phyloP scores from a whole-genome alignment of 1,139 yeast species.

The Cylindricascospora bacillispora region DNA sequence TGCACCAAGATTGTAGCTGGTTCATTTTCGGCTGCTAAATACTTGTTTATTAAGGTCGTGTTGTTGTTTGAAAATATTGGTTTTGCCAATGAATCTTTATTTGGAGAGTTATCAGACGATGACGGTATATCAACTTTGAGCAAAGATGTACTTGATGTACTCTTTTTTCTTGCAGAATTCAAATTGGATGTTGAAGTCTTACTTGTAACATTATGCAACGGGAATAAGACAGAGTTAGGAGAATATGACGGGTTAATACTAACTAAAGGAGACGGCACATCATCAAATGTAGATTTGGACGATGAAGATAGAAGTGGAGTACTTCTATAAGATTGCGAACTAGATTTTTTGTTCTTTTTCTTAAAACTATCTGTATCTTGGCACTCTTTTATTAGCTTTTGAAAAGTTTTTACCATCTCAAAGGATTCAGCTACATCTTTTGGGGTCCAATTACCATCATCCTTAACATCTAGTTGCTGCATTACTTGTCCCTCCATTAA shows the following conservation, averaged over 20 bases:
- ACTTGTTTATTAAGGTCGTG: background rate
- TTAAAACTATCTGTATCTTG: slow-evolving; percentile 6
- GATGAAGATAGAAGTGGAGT: slow-evolving; percentile 12
- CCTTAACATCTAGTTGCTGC: slow-evolving; percentile 37
- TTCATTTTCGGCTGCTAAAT: background rate
- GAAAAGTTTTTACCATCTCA: slow-evolving; percentile 31
- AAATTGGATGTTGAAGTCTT: too few species aligned
- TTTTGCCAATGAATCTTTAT: background rate
- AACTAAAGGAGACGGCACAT: slow-evolving; percentile 19
- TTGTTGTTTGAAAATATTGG: slow-evolving; percentile 1
- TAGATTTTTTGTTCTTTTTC: slow-evolving; percentile 9
- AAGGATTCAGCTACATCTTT: slow-evolving; percentile 43
- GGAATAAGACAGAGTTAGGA: too few species aligned
- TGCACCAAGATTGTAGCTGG: background rate
- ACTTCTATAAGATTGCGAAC: slow-evolving; percentile 12
- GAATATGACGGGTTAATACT: too few species aligned
- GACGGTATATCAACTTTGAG: slow-evolving; percentile 2
- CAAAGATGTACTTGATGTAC: slow-evolving; percentile 1
- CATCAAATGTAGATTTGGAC: slow-evolving; percentile 17
- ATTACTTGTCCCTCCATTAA: slow-evolving; percentile 31
- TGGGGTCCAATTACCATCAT: slow-evolving; percentile 60
- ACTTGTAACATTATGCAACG: too few species aligned
- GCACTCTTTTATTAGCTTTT: slow-evolving; percentile 11
- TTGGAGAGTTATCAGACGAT: background rate
- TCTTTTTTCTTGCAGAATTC: background rate